phyloP scores from a whole-genome alignment of 768 basidiomycete species.

The Hortiboletus flavorubellus region DNA sequence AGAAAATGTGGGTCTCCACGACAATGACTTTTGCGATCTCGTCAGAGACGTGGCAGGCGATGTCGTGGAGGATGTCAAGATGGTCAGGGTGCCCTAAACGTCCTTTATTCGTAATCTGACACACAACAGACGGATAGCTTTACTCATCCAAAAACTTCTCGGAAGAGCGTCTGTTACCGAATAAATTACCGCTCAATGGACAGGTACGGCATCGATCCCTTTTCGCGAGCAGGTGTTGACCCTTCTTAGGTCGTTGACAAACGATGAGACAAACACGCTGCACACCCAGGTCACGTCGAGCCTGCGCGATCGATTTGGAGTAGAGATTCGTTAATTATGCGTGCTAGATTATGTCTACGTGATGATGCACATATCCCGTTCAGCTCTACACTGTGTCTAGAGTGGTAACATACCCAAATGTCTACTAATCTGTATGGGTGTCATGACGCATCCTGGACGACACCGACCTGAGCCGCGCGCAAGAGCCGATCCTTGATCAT shows the following conservation, averaged over 20 bases:
- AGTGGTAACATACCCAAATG: constrained; percentile 16
- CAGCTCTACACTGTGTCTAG: constrained; percentile 30
- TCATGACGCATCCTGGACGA: constrained; percentile 67
- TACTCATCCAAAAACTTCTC: constrained; percentile 80
- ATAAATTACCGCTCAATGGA: constrained; percentile 98
- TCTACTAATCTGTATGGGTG: not conserved
- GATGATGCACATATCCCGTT: constrained; percentile 22
- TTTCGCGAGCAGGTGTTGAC: constrained; percentile 2
- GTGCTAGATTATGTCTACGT: constrained; percentile 37
- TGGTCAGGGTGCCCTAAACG: constrained; percentile 44
- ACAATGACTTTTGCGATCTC: constrained; percentile 96
- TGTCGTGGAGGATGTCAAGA: constrained; percentile 83
- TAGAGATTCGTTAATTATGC: constrained; percentile 79
- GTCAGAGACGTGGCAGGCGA: constrained; percentile 93
- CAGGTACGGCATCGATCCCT: constrained; percentile 44
- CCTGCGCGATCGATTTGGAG: constrained; percentile 62
- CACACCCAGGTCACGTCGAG: constrained; percentile 59
- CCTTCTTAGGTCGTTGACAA: constrained; percentile 68
- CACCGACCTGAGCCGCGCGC: constrained; percentile 95
- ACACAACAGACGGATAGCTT: constrained; percentile 80
- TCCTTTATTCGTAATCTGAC: constrained; percentile 1
- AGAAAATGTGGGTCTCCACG: constrained; percentile 58
- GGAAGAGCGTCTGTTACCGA: constrained; percentile 81
- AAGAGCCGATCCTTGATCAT: constrained; percentile 92
- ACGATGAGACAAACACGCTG: constrained; percentile 83